phyloP scores from a whole-genome alignment of 495 filamentous ascomycete genomes.

The Viridothelium virens region DNA sequence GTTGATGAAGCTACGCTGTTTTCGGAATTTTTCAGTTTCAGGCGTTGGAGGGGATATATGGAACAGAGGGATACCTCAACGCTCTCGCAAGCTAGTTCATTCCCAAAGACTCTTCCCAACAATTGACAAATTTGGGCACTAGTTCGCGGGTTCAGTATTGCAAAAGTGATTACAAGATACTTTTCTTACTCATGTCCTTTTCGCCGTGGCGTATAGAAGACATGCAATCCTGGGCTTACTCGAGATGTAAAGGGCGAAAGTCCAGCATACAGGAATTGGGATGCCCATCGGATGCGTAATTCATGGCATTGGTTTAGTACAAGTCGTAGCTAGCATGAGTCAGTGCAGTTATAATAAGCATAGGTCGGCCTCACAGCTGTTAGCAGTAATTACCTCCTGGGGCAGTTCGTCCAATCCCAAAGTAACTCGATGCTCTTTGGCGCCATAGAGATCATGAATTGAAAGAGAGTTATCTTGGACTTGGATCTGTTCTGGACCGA shows the following conservation, averaged over 20 bases:
- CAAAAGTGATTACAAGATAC: constrained; percentile 2
- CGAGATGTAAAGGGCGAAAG: constrained; percentile 65
- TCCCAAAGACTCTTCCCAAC: constrained; percentile 55
- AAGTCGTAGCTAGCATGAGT: constrained; percentile 43
- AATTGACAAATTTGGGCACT: constrained; percentile 47
- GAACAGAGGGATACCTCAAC: constrained; percentile 14
- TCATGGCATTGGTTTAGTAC: constrained; percentile 62
- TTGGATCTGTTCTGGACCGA: constrained; percentile 53
- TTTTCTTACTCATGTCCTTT: constrained; percentile 36
- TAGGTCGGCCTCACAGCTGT: constrained; percentile 6
- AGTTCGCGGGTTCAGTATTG: constrained; percentile 11
- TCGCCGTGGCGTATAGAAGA: constrained; percentile 60
- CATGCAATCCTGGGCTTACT: constrained; percentile 73
- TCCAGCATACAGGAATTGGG: constrained; percentile 46
- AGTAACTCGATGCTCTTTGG: constrained; percentile 74
- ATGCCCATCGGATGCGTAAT: constrained; percentile 75
- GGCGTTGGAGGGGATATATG: background rate
- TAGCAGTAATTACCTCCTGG: constrained; percentile 43
- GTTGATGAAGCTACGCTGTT: constrained; percentile 61
- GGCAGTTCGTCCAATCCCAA: constrained; percentile 67
- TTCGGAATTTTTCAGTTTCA: constrained; percentile 41
- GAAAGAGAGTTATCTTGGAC: constrained; percentile 45
- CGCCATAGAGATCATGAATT: constrained; percentile 49
- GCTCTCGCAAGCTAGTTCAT: constrained; percentile 38
- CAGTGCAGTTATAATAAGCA: background rate